phyloP scores from a whole-genome alignment of 1,284 basidiomycete species.

The Heterobasidion parviporum region DNA sequence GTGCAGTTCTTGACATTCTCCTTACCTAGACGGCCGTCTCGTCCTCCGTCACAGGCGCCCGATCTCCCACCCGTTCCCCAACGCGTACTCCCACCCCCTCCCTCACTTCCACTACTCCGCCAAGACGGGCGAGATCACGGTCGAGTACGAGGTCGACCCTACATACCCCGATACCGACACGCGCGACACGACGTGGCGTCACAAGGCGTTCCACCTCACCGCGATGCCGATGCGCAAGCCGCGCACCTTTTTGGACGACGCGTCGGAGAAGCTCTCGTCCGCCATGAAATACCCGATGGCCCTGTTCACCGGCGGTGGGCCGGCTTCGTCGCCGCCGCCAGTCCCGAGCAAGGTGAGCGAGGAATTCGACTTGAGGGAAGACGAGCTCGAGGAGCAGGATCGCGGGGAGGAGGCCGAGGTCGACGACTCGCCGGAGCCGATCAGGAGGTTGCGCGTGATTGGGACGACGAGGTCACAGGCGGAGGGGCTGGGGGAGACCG shows the following conservation, averaged over 20 bases:
- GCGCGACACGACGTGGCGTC: conserved; percentile 40
- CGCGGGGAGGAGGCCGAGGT: conserved; percentile 66
- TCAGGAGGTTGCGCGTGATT: conserved; percentile 34
- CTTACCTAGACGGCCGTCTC: conserved; percentile 41
- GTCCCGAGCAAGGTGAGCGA: conserved; percentile 47
- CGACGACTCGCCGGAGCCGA: conserved; percentile 56
- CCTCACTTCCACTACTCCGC: conserved; percentile 57
- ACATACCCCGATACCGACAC: conserved; percentile 36
- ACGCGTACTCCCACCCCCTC: conserved; percentile 64
- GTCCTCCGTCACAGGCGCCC: conserved; percentile 71
- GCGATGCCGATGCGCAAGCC: conserved; percentile 60
- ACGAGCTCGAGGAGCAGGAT: conserved; percentile 71
- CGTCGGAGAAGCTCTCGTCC: conserved; percentile 51
- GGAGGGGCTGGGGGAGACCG: conserved; percentile 17
- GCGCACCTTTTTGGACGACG: conserved; percentile 59
- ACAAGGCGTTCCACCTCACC: conserved; percentile 51
- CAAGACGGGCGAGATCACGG: conserved; percentile 47
- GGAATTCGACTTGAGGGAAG: conserved; percentile 60
- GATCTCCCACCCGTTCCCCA: conserved; percentile 65
- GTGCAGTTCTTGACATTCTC: conserved; percentile 4
- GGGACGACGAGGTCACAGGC: conserved; percentile 23
- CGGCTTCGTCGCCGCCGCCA: conserved; percentile 12
- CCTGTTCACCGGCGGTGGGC: conserved; percentile 25
- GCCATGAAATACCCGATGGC: conserved; percentile 44
- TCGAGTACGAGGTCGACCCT: conserved; percentile 56